Percentiles rank a stretch among this genome's conserved stretches.
Evolutionary conservation across 1,139 yeast genomes (phyloP).

Genomic region (Diutina mesorugosa): DNA sequence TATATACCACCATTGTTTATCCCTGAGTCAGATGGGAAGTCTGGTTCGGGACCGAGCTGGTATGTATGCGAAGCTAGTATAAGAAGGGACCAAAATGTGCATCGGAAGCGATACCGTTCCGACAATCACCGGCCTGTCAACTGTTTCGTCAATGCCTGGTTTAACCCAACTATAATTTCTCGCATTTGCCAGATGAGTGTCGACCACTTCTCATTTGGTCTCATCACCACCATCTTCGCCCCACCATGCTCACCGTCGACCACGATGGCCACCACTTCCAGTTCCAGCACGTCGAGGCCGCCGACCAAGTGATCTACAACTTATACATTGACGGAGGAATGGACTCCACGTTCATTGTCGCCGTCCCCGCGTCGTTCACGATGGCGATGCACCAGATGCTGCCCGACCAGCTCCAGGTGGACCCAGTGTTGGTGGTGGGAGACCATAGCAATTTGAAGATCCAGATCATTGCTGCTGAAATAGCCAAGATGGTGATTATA

Average conservation of each 20-base stretch:
- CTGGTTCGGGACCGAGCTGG: too few relatives aligned
- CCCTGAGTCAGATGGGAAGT: too few relatives aligned
- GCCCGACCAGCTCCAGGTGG: slow-evolving; percentile 17
- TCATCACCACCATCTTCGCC: background rate
- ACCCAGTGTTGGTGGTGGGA: slow-evolving; percentile 28
- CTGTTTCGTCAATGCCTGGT: background rate
- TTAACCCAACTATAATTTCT: too few relatives aligned
- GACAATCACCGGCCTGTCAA: too few relatives aligned
- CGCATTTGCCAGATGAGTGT: too few relatives aligned
- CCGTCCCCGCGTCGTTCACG: slow-evolving; percentile 22
- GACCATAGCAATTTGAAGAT: slow-evolving; percentile 26
- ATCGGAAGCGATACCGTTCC: too few relatives aligned
- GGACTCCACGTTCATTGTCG: slow-evolving; percentile 30
- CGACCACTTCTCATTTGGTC: background rate
- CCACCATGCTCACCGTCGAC: background rate
- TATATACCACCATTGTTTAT: too few relatives aligned
- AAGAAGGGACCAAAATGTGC: too few relatives aligned
- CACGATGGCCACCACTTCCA: background rate
- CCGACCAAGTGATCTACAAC: slow-evolving; percentile 22
- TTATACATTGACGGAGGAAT: slow-evolving; percentile 24
- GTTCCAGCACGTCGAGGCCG: slow-evolving; percentile 12
- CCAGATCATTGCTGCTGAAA: slow-evolving; percentile 29
- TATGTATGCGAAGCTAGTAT: too few relatives aligned
- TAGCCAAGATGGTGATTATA: slow-evolving; percentile 22
- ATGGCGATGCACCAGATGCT: slow-evolving; percentile 5